Base-by-base conservation (phyloP, 2,329 filamentous ascomycete genomes). In the Coniochaeta sp. region DNA sequence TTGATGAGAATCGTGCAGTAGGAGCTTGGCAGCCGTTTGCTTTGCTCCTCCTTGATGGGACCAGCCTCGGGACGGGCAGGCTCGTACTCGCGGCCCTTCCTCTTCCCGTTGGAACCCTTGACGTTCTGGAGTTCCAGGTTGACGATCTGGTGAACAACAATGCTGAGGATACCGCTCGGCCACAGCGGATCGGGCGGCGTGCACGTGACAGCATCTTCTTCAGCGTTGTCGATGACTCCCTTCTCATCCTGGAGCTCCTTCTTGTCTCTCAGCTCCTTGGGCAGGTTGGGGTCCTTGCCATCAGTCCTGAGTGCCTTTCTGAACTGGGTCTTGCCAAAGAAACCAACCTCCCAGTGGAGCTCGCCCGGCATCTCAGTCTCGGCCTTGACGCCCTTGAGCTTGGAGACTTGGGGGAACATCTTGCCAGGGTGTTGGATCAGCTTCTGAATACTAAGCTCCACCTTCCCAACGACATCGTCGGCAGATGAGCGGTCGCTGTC, bases 121-220 rank as follows among this genome's bases (percentile, higher is more conserved):
- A 96, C 85, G 65, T 97, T 93, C 62, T 90, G 87, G n/a, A 97
- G 80, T 73, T 97, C 92, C 9, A 99, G 82, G 63, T 95, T 96
- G 65, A 97, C 93, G 65, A 98, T 96, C 72, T 98, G 93, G 70
- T 98, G 93, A 28, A 98, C 82, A 50, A 98, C 82, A 40, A 98
- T 75, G 67, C 89, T 92, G 70, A 93, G 87, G 22, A 99, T 81
- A 61, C 95, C 95, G 66, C 89, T 96, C 1, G 93, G 95, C 91
- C 92, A 98, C 7, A 96, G 81, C n/a, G 93, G 93, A 71, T 98
- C 93, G 0, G 93, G 93, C 6, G 95, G 95, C 0, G 93, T 98
- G 70, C 91, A 89, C 50, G 89, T 84, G 2, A 96, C 91, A 1
- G 91, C 91, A 70, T 96, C 90, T 69, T 96, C 91, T 55, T 89